Percentiles rank a stretch among this genome's conserved stretches.
Conservation (phyloP, 1,139 yeast species). For the Petasospora fabianii region DNA sequence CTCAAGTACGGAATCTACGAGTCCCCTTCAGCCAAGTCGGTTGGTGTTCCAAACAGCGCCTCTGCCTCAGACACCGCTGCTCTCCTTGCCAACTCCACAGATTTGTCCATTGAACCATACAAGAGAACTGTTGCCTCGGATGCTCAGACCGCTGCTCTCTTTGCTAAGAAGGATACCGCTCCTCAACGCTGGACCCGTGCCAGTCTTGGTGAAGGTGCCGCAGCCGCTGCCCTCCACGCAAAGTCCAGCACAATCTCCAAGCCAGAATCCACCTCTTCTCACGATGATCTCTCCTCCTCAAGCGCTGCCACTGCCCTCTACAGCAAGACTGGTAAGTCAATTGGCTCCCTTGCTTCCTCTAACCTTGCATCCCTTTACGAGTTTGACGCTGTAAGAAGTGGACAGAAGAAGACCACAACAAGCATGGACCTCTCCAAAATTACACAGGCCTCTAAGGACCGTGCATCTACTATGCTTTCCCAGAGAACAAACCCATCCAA, state of each 20-base stretch:
- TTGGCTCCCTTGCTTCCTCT: slow-evolving; percentile 25
- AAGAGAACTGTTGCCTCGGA: slow-evolving; percentile 61
- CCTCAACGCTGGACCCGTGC: slow-evolving; percentile 46
- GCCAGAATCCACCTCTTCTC: slow-evolving; percentile 12
- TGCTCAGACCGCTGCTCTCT: slow-evolving; percentile 59
- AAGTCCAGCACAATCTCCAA: slow-evolving; percentile 20
- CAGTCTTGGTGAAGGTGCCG: slow-evolving; percentile 36
- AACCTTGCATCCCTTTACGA: slow-evolving; percentile 35
- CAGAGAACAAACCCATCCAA: slow-evolving; percentile 46
- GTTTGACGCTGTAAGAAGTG: slow-evolving; percentile 41
- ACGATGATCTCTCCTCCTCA: slow-evolving; percentile 16
- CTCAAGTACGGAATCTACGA: slow-evolving; percentile 70
- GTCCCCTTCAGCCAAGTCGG: slow-evolving; percentile 61
- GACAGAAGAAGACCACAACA: slow-evolving; percentile 29
- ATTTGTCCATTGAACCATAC: slow-evolving; percentile 61
- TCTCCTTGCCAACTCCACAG: slow-evolving; percentile 63
- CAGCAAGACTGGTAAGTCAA: slow-evolving; percentile 26
- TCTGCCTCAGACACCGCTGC: slow-evolving; percentile 75
- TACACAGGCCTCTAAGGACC: slow-evolving; percentile 18
- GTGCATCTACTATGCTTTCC: slow-evolving; percentile 18
- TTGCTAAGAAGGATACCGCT: slow-evolving; percentile 45
- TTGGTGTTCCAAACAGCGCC: slow-evolving; percentile 55
- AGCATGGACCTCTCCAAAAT: slow-evolving; percentile 31
- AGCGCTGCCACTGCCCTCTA: slow-evolving; percentile 25
- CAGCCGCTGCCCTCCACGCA: slow-evolving; percentile 37